Evolutionary conservation across 140 eudicot genomes (phyloP).

Genomic region (Cichorium intybus): DNA sequence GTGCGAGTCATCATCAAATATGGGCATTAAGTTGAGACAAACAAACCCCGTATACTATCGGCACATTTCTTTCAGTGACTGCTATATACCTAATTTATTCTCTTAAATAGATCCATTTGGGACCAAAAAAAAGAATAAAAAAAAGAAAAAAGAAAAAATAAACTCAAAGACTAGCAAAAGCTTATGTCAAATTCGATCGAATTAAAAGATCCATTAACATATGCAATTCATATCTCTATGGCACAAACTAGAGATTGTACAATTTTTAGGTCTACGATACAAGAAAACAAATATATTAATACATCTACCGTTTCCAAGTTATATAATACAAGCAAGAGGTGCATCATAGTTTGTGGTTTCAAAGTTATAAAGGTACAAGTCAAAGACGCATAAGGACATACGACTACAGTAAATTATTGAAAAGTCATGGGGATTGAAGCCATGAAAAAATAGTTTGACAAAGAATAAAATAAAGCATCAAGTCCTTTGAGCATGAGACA

Average conservation of each 20-base stretch:
- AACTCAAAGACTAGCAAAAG: too few species aligned
- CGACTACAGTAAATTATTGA: not conserved
- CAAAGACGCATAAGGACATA: not conserved
- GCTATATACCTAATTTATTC: too few species aligned
- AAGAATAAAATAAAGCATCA: conserved; percentile 19
- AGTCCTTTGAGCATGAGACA: conserved; percentile 30
- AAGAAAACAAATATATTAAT: not conserved
- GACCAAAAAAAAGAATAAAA: too few species aligned
- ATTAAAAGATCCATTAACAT: too few species aligned
- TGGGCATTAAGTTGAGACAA: too few species aligned
- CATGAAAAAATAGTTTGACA: conserved; percentile 1
- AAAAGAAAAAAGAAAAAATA: too few species aligned
- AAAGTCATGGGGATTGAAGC: conserved; percentile 32
- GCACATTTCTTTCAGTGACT: too few species aligned
- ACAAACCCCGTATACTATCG: too few species aligned
- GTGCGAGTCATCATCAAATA: too few species aligned
- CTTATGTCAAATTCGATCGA: too few species aligned
- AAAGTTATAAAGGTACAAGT: conserved; percentile 9
- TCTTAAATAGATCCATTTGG: too few species aligned
- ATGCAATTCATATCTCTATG: not conserved
- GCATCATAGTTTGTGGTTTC: not conserved
- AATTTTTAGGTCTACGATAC: not conserved
- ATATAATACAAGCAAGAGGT: not conserved
- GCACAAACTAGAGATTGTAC: not conserved
- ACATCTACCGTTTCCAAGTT: not conserved